Conservation (phyloP, 192 early-diverging fungal species). For the Dissophora ornata region DNA sequence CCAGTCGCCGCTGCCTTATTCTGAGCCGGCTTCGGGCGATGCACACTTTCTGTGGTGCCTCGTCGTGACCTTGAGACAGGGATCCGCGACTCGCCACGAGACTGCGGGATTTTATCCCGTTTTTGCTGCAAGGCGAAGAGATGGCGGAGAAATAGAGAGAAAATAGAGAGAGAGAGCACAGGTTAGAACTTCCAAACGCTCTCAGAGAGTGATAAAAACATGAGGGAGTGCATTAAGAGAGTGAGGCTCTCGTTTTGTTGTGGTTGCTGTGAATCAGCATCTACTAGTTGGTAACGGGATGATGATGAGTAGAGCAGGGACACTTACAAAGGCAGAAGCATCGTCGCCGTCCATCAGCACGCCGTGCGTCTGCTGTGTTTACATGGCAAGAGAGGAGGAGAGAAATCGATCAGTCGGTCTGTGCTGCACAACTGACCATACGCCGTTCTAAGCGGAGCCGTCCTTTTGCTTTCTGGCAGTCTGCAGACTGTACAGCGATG, state of each 20-base stretch:
- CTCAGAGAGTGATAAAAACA: background rate
- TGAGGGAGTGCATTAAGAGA: no score
- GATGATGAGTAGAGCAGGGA: background rate
- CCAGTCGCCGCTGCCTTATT: slow-evolving; percentile 5
- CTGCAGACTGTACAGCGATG: no score
- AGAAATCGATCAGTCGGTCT: background rate
- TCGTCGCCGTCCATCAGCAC: slow-evolving; percentile 23
- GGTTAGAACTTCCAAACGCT: background rate
- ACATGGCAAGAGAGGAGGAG: background rate
- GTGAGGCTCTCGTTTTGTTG: slow-evolving; percentile 5
- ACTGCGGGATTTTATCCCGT: slow-evolving; percentile 1
- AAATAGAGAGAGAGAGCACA: background rate
- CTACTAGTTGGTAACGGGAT: background rate
- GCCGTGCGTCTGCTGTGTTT: slow-evolving; percentile 20
- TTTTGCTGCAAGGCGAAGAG: slow-evolving; percentile 4
- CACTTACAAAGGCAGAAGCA: slow-evolving; percentile 28
- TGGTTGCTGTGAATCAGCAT: slow-evolving; percentile 3
- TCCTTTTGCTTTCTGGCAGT: no score
- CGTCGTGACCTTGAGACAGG: slow-evolving; percentile 21
- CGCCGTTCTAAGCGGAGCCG: no score
- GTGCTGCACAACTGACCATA: background rate
- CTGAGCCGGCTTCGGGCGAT: slow-evolving; percentile 9
- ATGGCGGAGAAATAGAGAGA: slow-evolving; percentile 1
- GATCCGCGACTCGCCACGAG: slow-evolving; percentile 15
- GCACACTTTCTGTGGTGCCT: slow-evolving; percentile 30